Evolutionary conservation across 768 basidiomycete species (phyloP).

Genomic region (Daedalea quercina): DNA sequence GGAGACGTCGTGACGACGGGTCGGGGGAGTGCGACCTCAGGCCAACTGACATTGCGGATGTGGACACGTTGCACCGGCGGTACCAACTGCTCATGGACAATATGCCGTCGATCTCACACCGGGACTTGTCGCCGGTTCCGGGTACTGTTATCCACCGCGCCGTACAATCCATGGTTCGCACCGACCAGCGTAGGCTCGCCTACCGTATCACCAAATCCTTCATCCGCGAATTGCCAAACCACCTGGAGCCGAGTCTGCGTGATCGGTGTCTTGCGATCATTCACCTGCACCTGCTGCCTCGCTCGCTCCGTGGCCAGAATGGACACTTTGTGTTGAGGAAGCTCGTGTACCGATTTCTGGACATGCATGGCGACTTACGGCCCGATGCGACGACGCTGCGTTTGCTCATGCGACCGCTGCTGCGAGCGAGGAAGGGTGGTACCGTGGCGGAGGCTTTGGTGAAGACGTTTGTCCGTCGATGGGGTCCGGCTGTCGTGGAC

Average conservation of each 20-base stretch:
- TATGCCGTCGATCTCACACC: constrained; percentile 30
- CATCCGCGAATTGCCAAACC: constrained; percentile 40
- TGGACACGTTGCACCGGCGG: constrained; percentile 7
- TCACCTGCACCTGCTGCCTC: constrained; percentile 38
- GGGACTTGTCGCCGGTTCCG: constrained; percentile 28
- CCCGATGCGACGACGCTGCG: constrained; percentile 57
- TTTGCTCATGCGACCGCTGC: constrained; percentile 49
- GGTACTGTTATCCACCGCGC: constrained; percentile 39
- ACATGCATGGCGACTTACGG: constrained; percentile 38
- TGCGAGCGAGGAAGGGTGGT: constrained; percentile 43
- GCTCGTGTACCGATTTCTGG: constrained; percentile 38
- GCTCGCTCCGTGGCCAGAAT: constrained; percentile 26
- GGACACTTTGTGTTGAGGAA: constrained; percentile 39
- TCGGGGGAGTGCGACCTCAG: background rate
- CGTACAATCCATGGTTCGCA: constrained; percentile 39
- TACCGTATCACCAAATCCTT: constrained; percentile 36
- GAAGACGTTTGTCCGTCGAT: constrained; percentile 39
- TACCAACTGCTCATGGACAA: constrained; percentile 32
- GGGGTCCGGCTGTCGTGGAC: constrained; percentile 53
- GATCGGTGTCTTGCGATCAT: constrained; percentile 44
- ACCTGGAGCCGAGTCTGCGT: constrained; percentile 29
- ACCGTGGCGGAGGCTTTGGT: constrained; percentile 43
- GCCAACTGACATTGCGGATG: background rate
- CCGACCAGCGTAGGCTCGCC: constrained; percentile 6
- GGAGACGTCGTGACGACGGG: background rate